A percentile compares a stretch with the other conserved stretches of the same genome.
Evolutionary conservation across 495 filamentous ascomycete genomes (phyloP).

Genomic region (Podospora fimiseda): DNA sequence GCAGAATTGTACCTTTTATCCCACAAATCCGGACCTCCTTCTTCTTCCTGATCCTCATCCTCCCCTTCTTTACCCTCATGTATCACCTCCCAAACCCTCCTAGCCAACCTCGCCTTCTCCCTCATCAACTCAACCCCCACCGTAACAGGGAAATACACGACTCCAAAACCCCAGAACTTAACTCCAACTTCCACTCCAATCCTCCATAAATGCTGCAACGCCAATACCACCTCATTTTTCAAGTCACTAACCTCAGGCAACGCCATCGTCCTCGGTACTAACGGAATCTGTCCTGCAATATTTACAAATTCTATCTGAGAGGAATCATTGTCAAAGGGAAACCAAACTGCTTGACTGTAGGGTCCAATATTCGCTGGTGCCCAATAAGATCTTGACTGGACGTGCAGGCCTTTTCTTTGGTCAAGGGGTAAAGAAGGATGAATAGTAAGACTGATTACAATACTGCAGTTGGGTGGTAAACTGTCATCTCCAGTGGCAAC

Average conservation of each 20-base stretch:
- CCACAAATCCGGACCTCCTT: constrained; percentile 63
- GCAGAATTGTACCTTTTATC: constrained; percentile 54
- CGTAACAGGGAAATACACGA: constrained; percentile 58
- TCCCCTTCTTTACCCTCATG: constrained; percentile 21
- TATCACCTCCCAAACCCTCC: constrained; percentile 30
- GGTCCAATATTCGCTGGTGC: constrained; percentile 97
- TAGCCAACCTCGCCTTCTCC: constrained; percentile 14
- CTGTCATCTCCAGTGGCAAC: constrained; percentile 66
- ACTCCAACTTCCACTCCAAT: constrained; percentile 69
- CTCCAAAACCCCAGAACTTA: constrained; percentile 61
- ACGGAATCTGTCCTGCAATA: constrained; percentile 86
- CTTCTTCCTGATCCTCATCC: constrained; percentile 30
- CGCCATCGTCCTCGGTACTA: constrained; percentile 78
- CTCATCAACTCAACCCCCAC: constrained; percentile 1
- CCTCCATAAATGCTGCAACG: constrained; percentile 85
- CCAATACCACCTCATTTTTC: constrained; percentile 39
- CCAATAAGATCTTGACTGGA: constrained; percentile 94
- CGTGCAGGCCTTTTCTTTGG: constrained; percentile 63
- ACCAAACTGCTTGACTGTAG: constrained; percentile 82
- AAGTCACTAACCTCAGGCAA: constrained; percentile 25
- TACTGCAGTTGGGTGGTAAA: constrained; percentile 45
- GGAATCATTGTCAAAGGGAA: constrained; percentile 38
- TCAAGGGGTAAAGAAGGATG: constrained; percentile 14
- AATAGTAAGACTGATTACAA: constrained; percentile 48
- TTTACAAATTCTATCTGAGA: constrained; percentile 20